phyloP scores from a whole-genome alignment of 306 rosid species.

The Cucumis sativus region DNA sequence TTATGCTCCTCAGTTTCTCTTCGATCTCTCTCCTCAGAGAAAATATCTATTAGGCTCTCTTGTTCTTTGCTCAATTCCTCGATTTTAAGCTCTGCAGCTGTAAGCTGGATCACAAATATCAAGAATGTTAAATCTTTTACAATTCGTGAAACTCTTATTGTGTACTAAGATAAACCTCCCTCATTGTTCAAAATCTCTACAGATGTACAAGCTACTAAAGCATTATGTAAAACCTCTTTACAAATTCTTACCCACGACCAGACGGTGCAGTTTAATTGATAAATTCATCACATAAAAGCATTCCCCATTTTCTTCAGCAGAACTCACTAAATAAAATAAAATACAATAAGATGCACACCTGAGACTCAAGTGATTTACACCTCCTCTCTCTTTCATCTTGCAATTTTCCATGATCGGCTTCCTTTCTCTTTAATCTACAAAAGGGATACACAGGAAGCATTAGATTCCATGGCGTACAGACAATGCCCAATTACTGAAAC shows the following conservation, averaged over 20 bases:
- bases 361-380: conserved; percentile 39
- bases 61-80: conserved; percentile 66
- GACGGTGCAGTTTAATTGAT: not conserved
- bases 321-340: not conserved
- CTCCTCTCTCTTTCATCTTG: conserved; percentile 37
- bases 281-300: not conserved
- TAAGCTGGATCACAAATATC: conserved; percentile 30
- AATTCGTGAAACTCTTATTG: not conserved
- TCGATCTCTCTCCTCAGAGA: conserved; percentile 78
- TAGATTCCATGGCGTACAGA: not conserved
- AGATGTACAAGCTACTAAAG: not conserved
- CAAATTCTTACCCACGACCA: not conserved
- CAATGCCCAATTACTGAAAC: not conserved
- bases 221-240: not conserved
- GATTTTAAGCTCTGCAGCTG: conserved; percentile 31
- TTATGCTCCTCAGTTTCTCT: conserved; percentile 51
- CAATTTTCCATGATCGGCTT: conserved; percentile 23
- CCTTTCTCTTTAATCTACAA: conserved; percentile 37
- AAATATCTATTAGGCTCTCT: conserved; percentile 57
- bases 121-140: not conserved
- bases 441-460: not conserved
- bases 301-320: not conserved
- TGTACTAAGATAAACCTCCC: not conserved
- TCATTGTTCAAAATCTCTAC: not conserved
- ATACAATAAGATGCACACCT: conserved; percentile 27